A percentile compares a stretch with the other conserved stretches of the same genome.
phyloP scores from a whole-genome alignment of 306 rosid genomes.

The Cajanus cajan region DNA sequence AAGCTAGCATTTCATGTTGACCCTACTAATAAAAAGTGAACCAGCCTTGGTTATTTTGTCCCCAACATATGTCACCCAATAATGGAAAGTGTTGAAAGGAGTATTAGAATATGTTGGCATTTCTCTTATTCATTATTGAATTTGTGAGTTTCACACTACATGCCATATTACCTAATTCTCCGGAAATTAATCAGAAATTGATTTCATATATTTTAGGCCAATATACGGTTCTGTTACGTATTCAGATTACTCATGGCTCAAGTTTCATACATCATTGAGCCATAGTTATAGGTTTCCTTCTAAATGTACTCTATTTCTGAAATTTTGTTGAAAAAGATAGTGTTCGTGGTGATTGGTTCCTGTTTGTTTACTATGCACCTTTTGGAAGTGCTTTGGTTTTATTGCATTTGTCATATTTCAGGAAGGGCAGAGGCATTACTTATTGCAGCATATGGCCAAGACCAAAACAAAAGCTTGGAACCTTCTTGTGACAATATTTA shows the following conservation, averaged over 20 bases:
- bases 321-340: not conserved
- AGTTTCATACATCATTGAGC: not conserved
- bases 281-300: not conserved
- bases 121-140: not conserved
- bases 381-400: not conserved
- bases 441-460: constrained; percentile 90
- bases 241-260: not conserved
- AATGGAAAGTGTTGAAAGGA: not conserved
- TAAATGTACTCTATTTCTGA: not conserved
- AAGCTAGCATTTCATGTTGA: not conserved
- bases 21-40: not conserved
- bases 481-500: constrained; percentile 18
- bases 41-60: not conserved
- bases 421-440: constrained; percentile 97
- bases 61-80: not conserved
- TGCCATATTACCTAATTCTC: not conserved
- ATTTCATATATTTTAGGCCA: not conserved
- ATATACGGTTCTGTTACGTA: not conserved
- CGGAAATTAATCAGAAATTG: not conserved
- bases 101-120: not conserved
- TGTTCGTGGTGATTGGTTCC: constrained; percentile 6
- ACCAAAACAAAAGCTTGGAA: constrained; percentile 39
- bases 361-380: not conserved
- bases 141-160: not conserved
- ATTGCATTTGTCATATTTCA: constrained; percentile 31